Evolutionary conservation across 2,329 filamentous ascomycete genomes (phyloP).

Genomic region (Fusarium bactridioides): DNA sequence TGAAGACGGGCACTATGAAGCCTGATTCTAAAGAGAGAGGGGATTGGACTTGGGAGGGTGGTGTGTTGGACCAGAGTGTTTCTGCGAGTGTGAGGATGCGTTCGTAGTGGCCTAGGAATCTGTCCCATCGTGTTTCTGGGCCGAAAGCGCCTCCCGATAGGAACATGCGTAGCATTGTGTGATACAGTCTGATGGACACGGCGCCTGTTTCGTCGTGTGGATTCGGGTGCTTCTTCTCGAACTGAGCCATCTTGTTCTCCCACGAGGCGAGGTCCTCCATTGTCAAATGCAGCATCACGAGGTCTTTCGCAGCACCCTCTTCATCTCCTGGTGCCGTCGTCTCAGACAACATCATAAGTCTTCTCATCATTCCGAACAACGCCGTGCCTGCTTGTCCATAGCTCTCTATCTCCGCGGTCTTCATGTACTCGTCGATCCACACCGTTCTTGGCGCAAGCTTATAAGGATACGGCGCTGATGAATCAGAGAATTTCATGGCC

Average conservation of each 20-base stretch:
- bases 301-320: background rate
- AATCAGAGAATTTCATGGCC: constrained; percentile 47
- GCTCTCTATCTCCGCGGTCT: constrained; percentile 11
- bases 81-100: constrained; percentile 36
- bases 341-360: constrained; percentile 35
- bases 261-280: constrained; percentile 27
- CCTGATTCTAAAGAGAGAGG: constrained; percentile 46
- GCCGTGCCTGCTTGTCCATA: constrained; percentile 37
- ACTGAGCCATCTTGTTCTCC: constrained; percentile 37
- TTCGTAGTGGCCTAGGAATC: constrained; percentile 41
- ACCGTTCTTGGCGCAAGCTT: constrained; percentile 12
- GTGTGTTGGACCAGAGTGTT: constrained; percentile 22
- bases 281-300: background rate
- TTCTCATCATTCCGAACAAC: constrained; percentile 30
- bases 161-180: constrained; percentile 35
- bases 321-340: background rate
- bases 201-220: constrained; percentile 21
- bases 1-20: constrained; percentile 43
- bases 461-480: constrained; percentile 43
- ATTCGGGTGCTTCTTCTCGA: constrained; percentile 21
- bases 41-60: constrained; percentile 18
- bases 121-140: constrained; percentile 44
- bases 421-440: constrained; percentile 23
- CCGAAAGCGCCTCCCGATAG: constrained; percentile 32
- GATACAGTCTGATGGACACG: constrained; percentile 42